A percentile compares a stretch with the other conserved stretches of the same genome.
phyloP scores from a whole-genome alignment of 257 asterid genomes.

The Fraxinus pennsylvanica region DNA sequence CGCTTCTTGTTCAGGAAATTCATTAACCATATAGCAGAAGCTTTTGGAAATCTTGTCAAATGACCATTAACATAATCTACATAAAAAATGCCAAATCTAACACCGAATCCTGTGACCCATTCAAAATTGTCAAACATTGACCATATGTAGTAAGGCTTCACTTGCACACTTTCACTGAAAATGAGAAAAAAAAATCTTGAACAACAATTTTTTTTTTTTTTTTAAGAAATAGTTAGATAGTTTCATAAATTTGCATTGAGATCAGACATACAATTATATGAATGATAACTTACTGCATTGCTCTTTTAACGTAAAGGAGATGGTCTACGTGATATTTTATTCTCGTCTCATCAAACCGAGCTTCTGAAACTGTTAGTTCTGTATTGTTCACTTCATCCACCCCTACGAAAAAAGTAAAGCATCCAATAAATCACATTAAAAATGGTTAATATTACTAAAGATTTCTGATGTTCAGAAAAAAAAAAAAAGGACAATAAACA shows the following conservation, averaged over 20 bases:
- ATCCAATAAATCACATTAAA: background rate
- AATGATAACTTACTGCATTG: slow-evolving; percentile 2
- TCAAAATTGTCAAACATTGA: slow-evolving; percentile 48
- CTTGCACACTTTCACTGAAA: slow-evolving; percentile 15
- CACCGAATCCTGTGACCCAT: slow-evolving; percentile 38
- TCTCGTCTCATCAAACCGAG: slow-evolving; percentile 12
- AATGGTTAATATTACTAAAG: background rate
- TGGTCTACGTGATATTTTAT: slow-evolving; percentile 10
- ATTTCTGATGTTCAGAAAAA: too few species aligned
- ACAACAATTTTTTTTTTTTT: background rate
- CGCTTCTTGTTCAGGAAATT: slow-evolving; percentile 27
- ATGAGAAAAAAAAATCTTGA: background rate
- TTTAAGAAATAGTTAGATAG: background rate
- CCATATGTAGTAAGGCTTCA: slow-evolving; percentile 15
- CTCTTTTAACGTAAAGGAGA: slow-evolving; percentile 15
- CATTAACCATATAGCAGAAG: slow-evolving; percentile 44
- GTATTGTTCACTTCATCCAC: slow-evolving; percentile 8
- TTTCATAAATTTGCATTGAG: background rate
- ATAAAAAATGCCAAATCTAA: slow-evolving; percentile 45
- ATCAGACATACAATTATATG: background rate
- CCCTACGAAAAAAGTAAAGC: background rate
- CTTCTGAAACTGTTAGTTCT: background rate
- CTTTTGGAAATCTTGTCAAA: slow-evolving; percentile 40
- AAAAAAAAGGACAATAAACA: background rate
- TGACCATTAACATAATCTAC: slow-evolving; percentile 36